These are phyloP conservation scores for Solanum lycopersicoides DNA, from an alignment of 257 asterid genomes.

Conservation along the genomic window DNA sequence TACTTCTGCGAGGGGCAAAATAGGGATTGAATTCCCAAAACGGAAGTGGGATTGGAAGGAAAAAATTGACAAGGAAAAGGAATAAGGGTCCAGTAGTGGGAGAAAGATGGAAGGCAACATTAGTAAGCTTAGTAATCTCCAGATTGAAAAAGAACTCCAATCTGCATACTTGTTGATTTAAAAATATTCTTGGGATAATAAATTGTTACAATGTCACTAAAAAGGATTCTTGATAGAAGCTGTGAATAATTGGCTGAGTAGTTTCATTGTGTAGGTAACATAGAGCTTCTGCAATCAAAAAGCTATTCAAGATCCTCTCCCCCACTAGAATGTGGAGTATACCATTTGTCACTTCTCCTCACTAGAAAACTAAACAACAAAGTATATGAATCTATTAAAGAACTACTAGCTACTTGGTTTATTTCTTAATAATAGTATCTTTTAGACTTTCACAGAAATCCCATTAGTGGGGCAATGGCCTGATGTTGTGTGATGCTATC, in stretches of 20 bases:
- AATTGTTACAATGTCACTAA: background rate
- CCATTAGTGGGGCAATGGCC: background rate
- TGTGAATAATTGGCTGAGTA: background rate
- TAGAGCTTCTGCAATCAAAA: background rate
- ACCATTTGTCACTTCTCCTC: background rate
- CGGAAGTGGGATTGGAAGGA: background rate
- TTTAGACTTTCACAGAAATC: background rate
- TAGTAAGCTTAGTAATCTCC: background rate
- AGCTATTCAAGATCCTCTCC: background rate
- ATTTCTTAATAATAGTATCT: too few relatives aligned
- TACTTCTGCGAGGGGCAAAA: background rate
- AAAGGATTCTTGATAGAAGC: background rate
- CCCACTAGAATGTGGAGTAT: background rate
- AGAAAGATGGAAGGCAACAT: background rate
- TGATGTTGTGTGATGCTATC: background rate
- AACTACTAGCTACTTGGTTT: background rate
- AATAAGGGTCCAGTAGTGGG: background rate
- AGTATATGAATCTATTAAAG: background rate
- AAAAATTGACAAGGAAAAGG: background rate
- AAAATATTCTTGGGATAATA: background rate
- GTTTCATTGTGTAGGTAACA: background rate
- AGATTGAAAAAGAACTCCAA: background rate
- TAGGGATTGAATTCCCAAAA: too few relatives aligned
- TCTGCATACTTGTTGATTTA: background rate
- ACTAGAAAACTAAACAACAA: background rate